Evolutionary conservation across 805 yeast species (phyloP), one percentile per base, ranked within the genome.

Genomic region (Metschnikowia lochheadii): DNA sequence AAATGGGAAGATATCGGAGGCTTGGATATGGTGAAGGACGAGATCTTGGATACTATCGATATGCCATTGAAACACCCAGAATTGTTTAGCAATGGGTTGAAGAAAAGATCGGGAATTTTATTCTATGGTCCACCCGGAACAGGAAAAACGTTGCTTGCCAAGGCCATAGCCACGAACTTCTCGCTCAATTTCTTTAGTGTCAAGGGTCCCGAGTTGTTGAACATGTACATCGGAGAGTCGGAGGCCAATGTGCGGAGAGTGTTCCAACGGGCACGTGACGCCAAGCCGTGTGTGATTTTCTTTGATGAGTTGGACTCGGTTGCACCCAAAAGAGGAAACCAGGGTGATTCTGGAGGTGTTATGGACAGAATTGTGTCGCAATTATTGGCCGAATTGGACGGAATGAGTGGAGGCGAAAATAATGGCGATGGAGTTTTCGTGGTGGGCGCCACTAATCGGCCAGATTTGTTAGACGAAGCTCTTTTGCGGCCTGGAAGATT

Each of bases 71-170:
- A 88, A 61, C 91, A 87, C 64, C 98, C 98, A 0, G 96, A 89
- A 57, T 71, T 94, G 50, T 92, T 92, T 68, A 79, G 83, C 46
- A 83, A 84, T 42, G 98, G 98, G 0, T 80, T 94, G 64, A 92
- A 94, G 66, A 92, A 92, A 64, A 79, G 99, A 67, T 85, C 95
- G 62, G 99, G 99, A 44, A 87, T 94, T 36, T 70, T 94, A 55
- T 90, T 94, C 65, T 94, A 94, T 69, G 99, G 99, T 0, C 99
- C 99, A 0, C 99, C 99, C 0, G 99, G 99, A 21, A 94, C 99
- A 0, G 99, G 99, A 59, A 94, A 94, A 65, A 94, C 99, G 0
- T 74, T 94, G 29, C 75, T 94, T 52, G 99, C 99, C 11, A 94
- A 94, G 66, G 98, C 98, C 0, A 94, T 94, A 58, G 99, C 99